Base-by-base conservation (phyloP, 192 early-diverging fungal genomes). In the Lobosporangium transversale region DNA sequence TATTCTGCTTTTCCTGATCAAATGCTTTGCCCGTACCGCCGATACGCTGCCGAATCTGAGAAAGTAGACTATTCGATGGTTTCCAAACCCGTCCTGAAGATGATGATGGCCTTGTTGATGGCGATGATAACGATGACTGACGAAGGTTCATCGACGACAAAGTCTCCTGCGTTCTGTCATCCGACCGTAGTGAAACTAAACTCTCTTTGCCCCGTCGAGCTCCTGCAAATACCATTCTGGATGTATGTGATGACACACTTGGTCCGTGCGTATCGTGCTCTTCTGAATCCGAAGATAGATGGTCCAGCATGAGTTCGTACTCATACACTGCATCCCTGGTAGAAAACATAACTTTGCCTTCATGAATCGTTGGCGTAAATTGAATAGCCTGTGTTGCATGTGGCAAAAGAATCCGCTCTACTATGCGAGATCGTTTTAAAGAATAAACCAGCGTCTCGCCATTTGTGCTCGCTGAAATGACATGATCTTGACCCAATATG, bases 31-130 rank as follows among this genome's bases (percentile, higher is more conserved):
- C 68, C 4, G 30, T 60, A n/a, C 55, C 44, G 18, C 70, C 71
- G 43, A 76, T 45, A 4, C 58, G 64, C 30, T 76, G 73, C 35
- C 73, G 73, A n/a, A 76, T 76, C 48, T 76, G 73, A 5, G 73
- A 76, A 15, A 76, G 36, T 11, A 76, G 53, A 33, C 73, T 76
- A 54, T 76, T 76, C 12, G 73, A 76, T 21, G 55, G 43, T 33
- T 76, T 76, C 73, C 73, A 76, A 26, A 66, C 40, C 15, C 73
- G 48, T 6, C 64, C 64, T 2, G 64, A 35, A 15, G 61, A 29
- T 23, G 58, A 21, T 15, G 50, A 17, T 12, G 55, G 12, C 9
- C 66, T 54, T 26, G 36, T 14, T 1, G 53, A 47, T n/a, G 31
- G 33, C 18, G 36, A 35, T 9, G 17, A 18, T 7, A n/a, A 7